Evolutionary conservation across 2,329 filamentous ascomycete species (phyloP), one percentile per base, ranked within the genome.

Genomic region (Colletotrichum sidae): DNA sequence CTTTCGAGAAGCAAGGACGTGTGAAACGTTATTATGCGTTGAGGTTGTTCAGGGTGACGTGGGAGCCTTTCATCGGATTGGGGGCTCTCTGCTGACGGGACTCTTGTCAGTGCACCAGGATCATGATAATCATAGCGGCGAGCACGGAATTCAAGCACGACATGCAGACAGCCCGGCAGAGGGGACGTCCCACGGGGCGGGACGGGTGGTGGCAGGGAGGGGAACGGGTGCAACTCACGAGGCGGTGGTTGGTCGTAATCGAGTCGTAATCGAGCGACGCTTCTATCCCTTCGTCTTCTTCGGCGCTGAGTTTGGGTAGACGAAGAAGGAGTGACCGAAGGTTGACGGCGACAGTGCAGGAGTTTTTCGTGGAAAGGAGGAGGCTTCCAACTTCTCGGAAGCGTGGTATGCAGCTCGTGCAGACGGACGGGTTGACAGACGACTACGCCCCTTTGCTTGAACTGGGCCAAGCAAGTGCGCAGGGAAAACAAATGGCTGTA

Each of bases 1-100:
- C 25, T 50, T 57, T 47, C 64, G 54, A 46, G 49, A 59, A 54
- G 39, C 54, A 62, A 55, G 52, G 55, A 56, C 65, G 54, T 67
- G 60, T 73, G 70, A 73, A 73, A 73, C 71, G 70, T 68, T 67
- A 52, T 73, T 70, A 71, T 73, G 71, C 72, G 66, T 68, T 49
- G 60, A 46, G 46, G 55, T 53, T 66, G 53, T 66, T 33, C 46
- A 58, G 60, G 47, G 49, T 58, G 60, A 17, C 53, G 63, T 66
- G 55, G 61, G 51, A 50, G 13, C 44, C 61, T 66, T 57, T 66
- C 55, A 66, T 67, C 62, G 56, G 65, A 61, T 58, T 52, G 56
- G 41, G 46, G 51, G 44, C 38, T 34, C 54, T n/a, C 54, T 59
- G 54, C 59, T 59, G 64, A 54, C 15, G 59, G 41, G 39, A 53